Percentiles rank a stretch among this genome's conserved stretches.
Conservation (phyloP, 345 rosid species). For the Sonneratia caseolaris region DNA sequence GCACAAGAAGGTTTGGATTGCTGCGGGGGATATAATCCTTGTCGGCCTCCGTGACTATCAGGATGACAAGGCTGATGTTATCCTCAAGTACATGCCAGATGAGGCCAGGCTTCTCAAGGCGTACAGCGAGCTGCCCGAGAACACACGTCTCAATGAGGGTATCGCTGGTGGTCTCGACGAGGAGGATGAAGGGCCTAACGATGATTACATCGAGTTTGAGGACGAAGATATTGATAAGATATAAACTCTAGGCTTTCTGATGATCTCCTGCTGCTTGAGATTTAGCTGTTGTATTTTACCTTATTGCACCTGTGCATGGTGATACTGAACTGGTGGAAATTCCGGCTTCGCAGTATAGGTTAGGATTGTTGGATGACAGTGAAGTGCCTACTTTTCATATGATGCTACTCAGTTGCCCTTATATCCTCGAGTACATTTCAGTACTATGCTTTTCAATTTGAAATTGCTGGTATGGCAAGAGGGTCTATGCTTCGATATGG, state of each 20-base stretch:
- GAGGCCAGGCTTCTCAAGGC: constrained; percentile 46
- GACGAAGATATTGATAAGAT: constrained; percentile 45
- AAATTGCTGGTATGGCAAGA: too few species aligned
- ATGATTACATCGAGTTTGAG: constrained; percentile 39
- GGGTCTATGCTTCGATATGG: too few species aligned
- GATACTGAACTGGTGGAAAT: not conserved
- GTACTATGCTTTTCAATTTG: too few species aligned
- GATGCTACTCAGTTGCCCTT: too few species aligned
- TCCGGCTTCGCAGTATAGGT: too few species aligned
- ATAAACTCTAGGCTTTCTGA: constrained; percentile 1
- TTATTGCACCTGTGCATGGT: not conserved
- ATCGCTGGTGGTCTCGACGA: constrained; percentile 33
- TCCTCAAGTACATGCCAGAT: constrained; percentile 39
- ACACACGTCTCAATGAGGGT: constrained; percentile 31
- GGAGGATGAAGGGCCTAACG: constrained; percentile 29
- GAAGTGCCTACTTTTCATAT: too few species aligned
- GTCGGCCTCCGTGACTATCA: constrained; percentile 44
- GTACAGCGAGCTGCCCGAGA: constrained; percentile 32
- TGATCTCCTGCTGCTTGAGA: not conserved
- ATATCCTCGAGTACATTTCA: too few species aligned
- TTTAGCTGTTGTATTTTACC: not conserved
- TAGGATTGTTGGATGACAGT: too few species aligned
- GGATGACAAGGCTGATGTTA: constrained; percentile 48
- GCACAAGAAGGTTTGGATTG: constrained; percentile 55
- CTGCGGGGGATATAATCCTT: constrained; percentile 37